Evolutionary conservation across 2,329 filamentous ascomycete genomes (phyloP).

Genomic region (Epichloe festucae): DNA sequence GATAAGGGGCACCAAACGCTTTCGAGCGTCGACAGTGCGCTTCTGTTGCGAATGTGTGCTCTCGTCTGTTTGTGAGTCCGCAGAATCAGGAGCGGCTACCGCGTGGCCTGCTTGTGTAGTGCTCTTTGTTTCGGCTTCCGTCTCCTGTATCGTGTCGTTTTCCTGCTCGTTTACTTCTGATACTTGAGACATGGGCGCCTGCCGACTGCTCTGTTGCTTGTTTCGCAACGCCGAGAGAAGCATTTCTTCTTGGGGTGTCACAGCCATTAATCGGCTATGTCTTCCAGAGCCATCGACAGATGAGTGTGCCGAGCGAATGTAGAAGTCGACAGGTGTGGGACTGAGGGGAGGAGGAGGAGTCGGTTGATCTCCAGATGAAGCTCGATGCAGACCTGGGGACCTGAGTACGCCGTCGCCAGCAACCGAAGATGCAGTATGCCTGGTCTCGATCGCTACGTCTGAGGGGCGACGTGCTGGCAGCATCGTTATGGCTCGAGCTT

Average conservation of each 20-base stretch:
- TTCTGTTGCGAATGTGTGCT: neutral
- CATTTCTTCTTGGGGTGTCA: conserved; percentile 46
- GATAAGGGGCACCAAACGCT: neutral
- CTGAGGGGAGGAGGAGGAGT: conserved; percentile 40
- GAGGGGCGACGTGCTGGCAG: conserved; percentile 17
- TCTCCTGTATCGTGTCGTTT: neutral
- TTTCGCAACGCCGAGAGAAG: conserved; percentile 42
- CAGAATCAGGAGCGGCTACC: neutral
- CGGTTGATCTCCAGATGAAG: conserved; percentile 24
- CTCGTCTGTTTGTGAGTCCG: neutral
- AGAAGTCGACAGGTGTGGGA: conserved; percentile 38
- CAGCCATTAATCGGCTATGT: conserved; percentile 38
- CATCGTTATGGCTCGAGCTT: conserved; percentile 27
- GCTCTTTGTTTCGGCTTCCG: neutral
- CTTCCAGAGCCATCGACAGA: conserved; percentile 21
- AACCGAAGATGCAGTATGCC: neutral
- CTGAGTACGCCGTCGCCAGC: neutral
- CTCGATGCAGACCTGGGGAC: neutral
- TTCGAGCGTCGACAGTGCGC: neutral
- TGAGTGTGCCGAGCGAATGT: conserved; percentile 25
- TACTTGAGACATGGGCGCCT: conserved; percentile 30
- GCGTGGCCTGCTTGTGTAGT: neutral
- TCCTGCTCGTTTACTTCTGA: conserved; percentile 19
- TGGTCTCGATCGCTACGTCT: conserved; percentile 9
- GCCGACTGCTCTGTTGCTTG: conserved; percentile 43